Conservation (phyloP, 164 flowering plant genomes). For the Berberis thunbergii region DNA sequence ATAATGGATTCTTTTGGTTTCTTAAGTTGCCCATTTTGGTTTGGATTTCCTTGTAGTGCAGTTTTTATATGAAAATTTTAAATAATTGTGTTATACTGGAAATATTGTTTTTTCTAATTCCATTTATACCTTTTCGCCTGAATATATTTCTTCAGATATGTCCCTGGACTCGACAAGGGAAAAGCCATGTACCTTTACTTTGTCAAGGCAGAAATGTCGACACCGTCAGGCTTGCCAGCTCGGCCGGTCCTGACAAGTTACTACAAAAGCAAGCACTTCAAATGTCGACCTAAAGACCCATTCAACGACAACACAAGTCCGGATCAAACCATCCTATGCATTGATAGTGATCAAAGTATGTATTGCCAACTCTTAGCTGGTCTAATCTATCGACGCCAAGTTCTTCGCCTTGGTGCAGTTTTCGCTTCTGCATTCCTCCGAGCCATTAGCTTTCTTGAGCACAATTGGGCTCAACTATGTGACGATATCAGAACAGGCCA, state of each 20-base stretch:
- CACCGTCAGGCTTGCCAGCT: conserved; percentile 61
- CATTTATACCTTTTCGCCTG: not conserved
- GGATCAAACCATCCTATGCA: conserved; percentile 53
- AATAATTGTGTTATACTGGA: no score
- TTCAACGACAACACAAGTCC: conserved; percentile 71
- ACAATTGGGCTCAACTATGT: conserved; percentile 43
- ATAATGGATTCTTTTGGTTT: no score
- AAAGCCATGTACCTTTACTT: conserved; percentile 76
- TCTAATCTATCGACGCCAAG: conserved; percentile 48
- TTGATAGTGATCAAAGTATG: conserved; percentile 74
- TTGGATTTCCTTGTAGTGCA: no score
- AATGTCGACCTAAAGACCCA: conserved; percentile 44
- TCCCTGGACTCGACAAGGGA: conserved; percentile 67
- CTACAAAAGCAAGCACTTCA: conserved; percentile 79
- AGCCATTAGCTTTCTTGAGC: conserved; percentile 58
- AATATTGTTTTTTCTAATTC: not conserved
- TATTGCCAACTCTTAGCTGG: conserved; percentile 75
- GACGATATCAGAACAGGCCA: conserved; percentile 48
- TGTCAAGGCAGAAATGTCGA: conserved; percentile 51
- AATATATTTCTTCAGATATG: conserved; percentile 28
- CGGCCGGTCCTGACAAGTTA: conserved; percentile 82
- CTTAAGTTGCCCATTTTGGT: no score
- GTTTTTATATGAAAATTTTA: no score
- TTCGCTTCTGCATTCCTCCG: conserved; percentile 82
- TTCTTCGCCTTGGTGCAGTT: conserved; percentile 74